A percentile compares a stretch with the other conserved stretches of the same genome.
phyloP scores from a whole-genome alignment of 2,329 filamentous ascomycete species.

The Colletotrichum lupini region DNA sequence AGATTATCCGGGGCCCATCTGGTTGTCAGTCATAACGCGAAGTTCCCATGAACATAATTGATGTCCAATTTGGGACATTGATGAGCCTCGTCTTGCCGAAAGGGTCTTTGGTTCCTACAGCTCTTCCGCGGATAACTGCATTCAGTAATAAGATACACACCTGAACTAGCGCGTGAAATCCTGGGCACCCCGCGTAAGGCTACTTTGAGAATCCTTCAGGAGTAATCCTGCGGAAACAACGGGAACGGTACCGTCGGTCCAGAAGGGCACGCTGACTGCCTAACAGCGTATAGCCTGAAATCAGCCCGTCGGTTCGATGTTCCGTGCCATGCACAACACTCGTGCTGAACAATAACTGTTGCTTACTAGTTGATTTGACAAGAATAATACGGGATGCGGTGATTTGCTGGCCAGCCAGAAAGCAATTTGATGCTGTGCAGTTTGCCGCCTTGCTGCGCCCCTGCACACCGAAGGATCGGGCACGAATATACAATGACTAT shows the following conservation, averaged over 20 bases:
- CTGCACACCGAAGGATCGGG: background rate
- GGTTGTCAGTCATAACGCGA: no score
- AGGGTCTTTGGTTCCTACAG: background rate
- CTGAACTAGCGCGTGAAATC: background rate
- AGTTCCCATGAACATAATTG: background rate
- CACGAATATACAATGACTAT: background rate
- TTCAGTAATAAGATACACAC: background rate
- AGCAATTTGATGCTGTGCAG: background rate
- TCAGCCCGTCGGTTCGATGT: background rate
- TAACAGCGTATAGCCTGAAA: background rate
- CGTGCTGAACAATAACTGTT: rapidly evolving
- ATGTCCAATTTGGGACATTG: no score
- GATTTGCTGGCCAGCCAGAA: background rate
- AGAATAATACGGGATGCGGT: no score
- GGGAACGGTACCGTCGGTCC: constrained; percentile 1
- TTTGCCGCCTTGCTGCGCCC: background rate
- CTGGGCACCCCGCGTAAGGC: background rate
- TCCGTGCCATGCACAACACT: background rate
- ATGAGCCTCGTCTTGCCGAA: background rate
- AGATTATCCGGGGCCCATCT: background rate
- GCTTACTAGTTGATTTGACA: background rate
- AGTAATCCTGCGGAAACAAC: background rate
- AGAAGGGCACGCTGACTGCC: background rate
- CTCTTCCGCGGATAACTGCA: background rate
- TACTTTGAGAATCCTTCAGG: background rate